Evolutionary conservation across 2,329 filamentous ascomycete genomes (phyloP).

Genomic region (Penicillium verrucosum): DNA sequence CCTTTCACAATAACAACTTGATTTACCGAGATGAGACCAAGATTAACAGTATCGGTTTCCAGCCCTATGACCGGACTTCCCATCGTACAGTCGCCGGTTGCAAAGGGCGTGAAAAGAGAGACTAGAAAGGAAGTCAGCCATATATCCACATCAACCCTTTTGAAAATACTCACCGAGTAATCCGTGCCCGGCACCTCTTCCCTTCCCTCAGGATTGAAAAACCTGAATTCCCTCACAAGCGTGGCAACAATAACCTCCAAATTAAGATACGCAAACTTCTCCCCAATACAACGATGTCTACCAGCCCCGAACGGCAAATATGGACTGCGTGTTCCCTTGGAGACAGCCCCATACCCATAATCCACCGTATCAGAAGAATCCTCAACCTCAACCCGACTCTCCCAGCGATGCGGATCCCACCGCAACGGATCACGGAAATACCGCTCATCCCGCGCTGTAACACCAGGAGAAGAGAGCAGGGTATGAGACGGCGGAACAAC

Average conservation of each 20-base stretch:
- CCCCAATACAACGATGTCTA: slow-evolving; percentile 70
- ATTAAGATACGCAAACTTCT: slow-evolving; percentile 72
- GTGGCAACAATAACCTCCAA: slow-evolving; percentile 62
- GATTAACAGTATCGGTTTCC: neutral
- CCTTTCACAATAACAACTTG: neutral
- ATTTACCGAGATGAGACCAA: neutral
- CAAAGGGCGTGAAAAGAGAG: slow-evolving; percentile 28
- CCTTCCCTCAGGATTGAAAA: slow-evolving; percentile 56
- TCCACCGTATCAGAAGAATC: slow-evolving; percentile 57
- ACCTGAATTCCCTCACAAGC: slow-evolving; percentile 59
- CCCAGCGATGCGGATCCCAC: slow-evolving; percentile 65
- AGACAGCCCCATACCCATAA: slow-evolving; percentile 60
- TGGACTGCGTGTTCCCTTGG: slow-evolving; percentile 59
- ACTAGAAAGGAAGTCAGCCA: slow-evolving; percentile 13
- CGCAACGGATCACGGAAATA: slow-evolving; percentile 58
- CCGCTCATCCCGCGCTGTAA: slow-evolving; percentile 54
- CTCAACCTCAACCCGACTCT: slow-evolving; percentile 40
- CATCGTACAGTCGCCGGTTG: slow-evolving; percentile 25
- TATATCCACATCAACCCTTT: neutral
- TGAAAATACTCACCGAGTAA: slow-evolving; percentile 50
- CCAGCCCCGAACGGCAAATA: slow-evolving; percentile 72
- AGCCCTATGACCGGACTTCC: slow-evolving; percentile 11
- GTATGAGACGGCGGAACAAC: slow-evolving; percentile 74
- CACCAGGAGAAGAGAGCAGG: slow-evolving; percentile 77
- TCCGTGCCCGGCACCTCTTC: slow-evolving; percentile 61